Base-by-base conservation (phyloP, 2,329 filamentous ascomycete species). In the Macrophomina pseudophaseolina region DNA sequence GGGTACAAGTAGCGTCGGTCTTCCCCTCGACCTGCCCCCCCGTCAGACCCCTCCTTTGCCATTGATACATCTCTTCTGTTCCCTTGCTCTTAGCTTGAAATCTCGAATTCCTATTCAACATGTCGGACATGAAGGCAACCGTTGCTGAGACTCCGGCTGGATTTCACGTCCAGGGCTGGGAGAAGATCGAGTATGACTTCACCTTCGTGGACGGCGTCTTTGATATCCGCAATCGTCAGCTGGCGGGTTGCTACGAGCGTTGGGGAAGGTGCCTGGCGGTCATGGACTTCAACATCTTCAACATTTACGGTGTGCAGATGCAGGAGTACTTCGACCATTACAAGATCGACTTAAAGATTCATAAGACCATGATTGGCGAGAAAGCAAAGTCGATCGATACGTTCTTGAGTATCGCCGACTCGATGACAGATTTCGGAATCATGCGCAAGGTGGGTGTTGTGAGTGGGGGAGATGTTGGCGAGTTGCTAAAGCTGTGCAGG, bases 111-210 rank as follows among this genome's bases (percentile, higher is more conserved):
- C n/a, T 12, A 40, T 68, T 72, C 74, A 80, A 70, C 69, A 91
- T 91, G 89, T 91, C 89, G 74, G 88, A 91, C 75, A 84, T 90
- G 75, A 89, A 87, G 73, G 89, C 89, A 67, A 84, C 84, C 64
- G 88, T 91, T 70, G 78, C 82, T 68, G 85, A 89, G 79, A 91
- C 87, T 69, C 79, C 83, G 71, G 81, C 83, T 68, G 90, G 89
- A 44, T 91, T 91, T 79, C 87, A 90, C 70, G 89, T 91, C 68
- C 86, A 88, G 71, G 90, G 90, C 30, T 91, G 90, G 72, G 90
- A 92, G 82, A 91, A 90, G 82, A 91, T 91, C 74, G 86, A 90
- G 73, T 91, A 91, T 75, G 88, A 91, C 78, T 92, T 92, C 76
- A 87, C 87, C 65, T 91, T 92, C 78, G 84, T 91, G 54, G 89